Conservation (phyloP, 805 yeast genomes). For the Kazachstania viticola region DNA sequence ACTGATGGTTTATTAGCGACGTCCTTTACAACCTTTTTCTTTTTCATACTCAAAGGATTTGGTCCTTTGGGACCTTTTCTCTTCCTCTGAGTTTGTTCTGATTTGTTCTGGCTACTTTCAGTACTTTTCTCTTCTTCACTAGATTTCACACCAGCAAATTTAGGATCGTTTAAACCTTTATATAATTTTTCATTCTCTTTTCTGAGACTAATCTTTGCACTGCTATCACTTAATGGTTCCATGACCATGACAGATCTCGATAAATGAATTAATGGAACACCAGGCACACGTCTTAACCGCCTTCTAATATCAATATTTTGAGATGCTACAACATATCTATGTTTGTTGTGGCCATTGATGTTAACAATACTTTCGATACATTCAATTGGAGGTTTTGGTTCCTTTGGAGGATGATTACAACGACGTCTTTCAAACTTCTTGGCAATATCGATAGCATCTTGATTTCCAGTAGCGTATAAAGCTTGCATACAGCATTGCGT, state of each 20-base stretch:
- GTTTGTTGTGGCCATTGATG: slow-evolving; percentile 72
- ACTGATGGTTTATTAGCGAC: neutral
- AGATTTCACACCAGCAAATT: slow-evolving; percentile 34
- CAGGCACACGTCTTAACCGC: slow-evolving; percentile 65
- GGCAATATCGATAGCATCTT: slow-evolving; percentile 68
- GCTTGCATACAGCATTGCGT: slow-evolving; percentile 93
- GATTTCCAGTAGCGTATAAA: slow-evolving; percentile 59
- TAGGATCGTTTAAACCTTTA: slow-evolving; percentile 65
- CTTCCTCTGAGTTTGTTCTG: slow-evolving; percentile 40
- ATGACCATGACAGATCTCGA: slow-evolving; percentile 87
- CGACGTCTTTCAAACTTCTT: slow-evolving; percentile 83
- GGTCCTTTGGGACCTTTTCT: slow-evolving; percentile 66
- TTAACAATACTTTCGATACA: slow-evolving; percentile 64
- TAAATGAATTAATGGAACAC: slow-evolving; percentile 80
- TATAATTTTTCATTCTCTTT: slow-evolving; percentile 60
- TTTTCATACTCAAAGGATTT: slow-evolving; percentile 83
- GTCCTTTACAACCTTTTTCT: slow-evolving; percentile 21
- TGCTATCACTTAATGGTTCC: slow-evolving; percentile 82
- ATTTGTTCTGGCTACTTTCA: slow-evolving; percentile 5
- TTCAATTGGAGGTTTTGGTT: slow-evolving; percentile 53
- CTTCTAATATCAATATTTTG: slow-evolving; percentile 65
- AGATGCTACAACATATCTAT: slow-evolving; percentile 80
- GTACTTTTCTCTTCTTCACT: slow-evolving; percentile 13
- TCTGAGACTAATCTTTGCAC: slow-evolving; percentile 35
- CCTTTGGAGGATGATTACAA: slow-evolving; percentile 69